Evolutionary conservation across 1,284 basidiomycete species (phyloP), one percentile per base, ranked within the genome.

Genomic region (Ceratobasidium sp.): DNA sequence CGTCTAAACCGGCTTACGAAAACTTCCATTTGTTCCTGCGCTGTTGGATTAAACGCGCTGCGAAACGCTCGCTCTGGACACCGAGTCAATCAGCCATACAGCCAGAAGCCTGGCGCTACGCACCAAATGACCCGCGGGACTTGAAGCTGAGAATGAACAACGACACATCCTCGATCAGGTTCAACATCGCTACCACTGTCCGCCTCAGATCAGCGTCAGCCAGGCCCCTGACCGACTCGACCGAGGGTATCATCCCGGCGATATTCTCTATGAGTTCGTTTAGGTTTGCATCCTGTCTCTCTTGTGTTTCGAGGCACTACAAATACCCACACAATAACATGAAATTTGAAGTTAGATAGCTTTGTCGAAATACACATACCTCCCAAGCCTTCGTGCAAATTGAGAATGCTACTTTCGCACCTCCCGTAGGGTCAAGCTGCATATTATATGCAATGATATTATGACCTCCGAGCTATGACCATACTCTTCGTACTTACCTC

Each of bases 151-250:
- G n/a, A n/a, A n/a, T n/a, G n/a, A n/a, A n/a, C n/a, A n/a, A n/a
- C n/a, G n/a, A n/a, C n/a, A n/a, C n/a, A 29, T 66, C 64, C 44
- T 66, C 64, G 25, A 66, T 32, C n/a, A 66, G 44, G 25, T 44
- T 68, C 32, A 68, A 6, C 49, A 68, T 51, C 5, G 11, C 40
- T 25, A 4, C 13, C n/a, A 68, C 44, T n/a, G 51, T 68, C n/a
- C 37, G 25, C 17, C 9, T 3, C 19, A 54, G 29, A 32, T 68
- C 6, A 13, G 40, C n/a, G 22, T 52, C n/a, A 8, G 34, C 66
- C 8, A 46, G 7, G 6, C n/a, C 11, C 19, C 37, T 54, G 66
- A 54, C 29, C 3, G 15, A 34, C 22, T 68, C 29, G 46, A 68
- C 25, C 1, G 32, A 54, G 2, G 66, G 49, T 4, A 68, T 15